Evolutionary conservation across 2,329 filamentous ascomycete genomes (phyloP), one percentile per base, ranked within the genome.

Genomic region (Fusarium nisikadoi): DNA sequence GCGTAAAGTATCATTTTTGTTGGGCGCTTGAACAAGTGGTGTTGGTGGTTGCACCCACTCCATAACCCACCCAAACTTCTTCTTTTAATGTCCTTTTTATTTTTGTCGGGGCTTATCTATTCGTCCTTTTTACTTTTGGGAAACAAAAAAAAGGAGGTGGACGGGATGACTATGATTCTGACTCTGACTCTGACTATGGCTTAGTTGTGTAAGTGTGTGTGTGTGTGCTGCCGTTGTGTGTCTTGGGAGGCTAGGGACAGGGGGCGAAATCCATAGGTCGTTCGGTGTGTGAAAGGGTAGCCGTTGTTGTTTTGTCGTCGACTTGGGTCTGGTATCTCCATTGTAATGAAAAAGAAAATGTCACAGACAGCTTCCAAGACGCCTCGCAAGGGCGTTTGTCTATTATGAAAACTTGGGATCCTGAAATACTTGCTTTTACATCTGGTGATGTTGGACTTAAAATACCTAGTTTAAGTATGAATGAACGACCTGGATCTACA

Each of bases 291-390:
- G 64, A 74, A 76, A 76, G 74, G 73, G 71, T 72, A 73, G 72
- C 71, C 71, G 63, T 71, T 68, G 53, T 60, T 75, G 73, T 73
- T 72, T 72, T 57, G 64, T 70, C 68, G 73, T 73, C 71, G 63
- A 52, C 60, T 55, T 47, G 65, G 65, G 74, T 67, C 53, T 68
- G 74, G 64, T 75, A 73, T 72, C 62, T 76, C 62, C 71, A 66
- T 75, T 76, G 68, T 76, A 76, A 76, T 76, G 74, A 74, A 73
- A 59, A 74, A 73, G 49, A 75, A 60, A 70, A 60, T 72, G 68
- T 20, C 62, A 66, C 70, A 68, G 56, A 66, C 63, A 67, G 66
- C 68, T 55, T 58, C 57, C 47, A 59, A 68, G 52, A 69, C 63
- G 49, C 65, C 62, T 57, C 25, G 47, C 31, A 33, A 47, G 49